A percentile compares a stretch with the other conserved stretches of the same genome.
These are phyloP conservation scores for Capniomyces stellatus DNA, from an alignment of 371 early-diverging fungal genomes.

Conservation along the genomic window DNA sequence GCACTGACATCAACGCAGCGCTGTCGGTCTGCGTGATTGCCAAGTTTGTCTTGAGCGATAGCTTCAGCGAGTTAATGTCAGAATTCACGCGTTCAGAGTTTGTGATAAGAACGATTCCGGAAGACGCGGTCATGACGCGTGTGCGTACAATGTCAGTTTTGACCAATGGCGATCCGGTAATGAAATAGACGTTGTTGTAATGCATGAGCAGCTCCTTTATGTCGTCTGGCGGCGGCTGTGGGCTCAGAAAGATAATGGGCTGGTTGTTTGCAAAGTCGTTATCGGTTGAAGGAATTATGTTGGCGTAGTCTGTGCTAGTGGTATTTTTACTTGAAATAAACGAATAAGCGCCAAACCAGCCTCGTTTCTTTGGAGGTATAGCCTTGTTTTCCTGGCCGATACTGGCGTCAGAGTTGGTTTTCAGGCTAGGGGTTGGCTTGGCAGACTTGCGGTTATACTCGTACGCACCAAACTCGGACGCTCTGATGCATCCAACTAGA, in stretches of 20 bases:
- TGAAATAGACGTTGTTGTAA: slow-evolving; percentile 31
- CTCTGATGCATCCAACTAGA: slow-evolving; percentile 28
- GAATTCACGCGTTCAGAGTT: background rate
- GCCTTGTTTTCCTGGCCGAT: background rate
- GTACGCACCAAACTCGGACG: slow-evolving; percentile 2
- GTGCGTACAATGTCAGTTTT: slow-evolving; percentile 35
- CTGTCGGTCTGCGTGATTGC: slow-evolving; percentile 28
- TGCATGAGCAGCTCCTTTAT: slow-evolving; percentile 22
- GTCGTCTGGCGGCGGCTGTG: slow-evolving; percentile 20
- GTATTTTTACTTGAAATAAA: background rate
- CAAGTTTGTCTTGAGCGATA: background rate
- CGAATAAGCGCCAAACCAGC: background rate
- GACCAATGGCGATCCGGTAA: slow-evolving; percentile 36
- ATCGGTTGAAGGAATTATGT: background rate
- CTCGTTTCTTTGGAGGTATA: background rate
- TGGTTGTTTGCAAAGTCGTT: slow-evolving; percentile 11
- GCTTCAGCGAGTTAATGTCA: background rate
- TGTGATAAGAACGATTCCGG: slow-evolving; percentile 33
- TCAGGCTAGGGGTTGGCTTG: background rate
- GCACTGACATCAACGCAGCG: slow-evolving; percentile 33
- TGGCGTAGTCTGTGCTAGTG: background rate
- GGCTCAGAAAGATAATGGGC: slow-evolving; percentile 39
- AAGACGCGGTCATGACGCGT: slow-evolving; percentile 28
- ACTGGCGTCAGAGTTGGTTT: background rate
- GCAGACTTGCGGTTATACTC: background rate